Conservation (phyloP, 768 basidiomycete species). For the Termitomyces sp. region DNA sequence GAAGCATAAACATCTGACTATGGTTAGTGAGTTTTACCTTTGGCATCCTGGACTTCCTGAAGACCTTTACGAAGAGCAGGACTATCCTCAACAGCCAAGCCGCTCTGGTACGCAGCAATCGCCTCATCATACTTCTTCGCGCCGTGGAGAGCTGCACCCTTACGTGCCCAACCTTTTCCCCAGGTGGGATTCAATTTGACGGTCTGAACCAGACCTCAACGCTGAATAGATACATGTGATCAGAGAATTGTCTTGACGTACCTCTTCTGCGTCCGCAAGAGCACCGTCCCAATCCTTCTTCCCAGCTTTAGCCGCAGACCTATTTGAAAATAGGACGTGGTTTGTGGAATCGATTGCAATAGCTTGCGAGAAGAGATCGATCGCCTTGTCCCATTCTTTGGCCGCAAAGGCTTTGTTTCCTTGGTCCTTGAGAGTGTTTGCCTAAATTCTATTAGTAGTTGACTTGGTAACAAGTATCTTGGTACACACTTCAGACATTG, state of each 20-base stretch:
- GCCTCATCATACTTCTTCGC: slow-evolving; percentile 75
- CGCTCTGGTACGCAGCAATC: slow-evolving; percentile 76
- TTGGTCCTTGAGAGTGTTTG: slow-evolving; percentile 73
- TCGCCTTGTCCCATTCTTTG: slow-evolving; percentile 87
- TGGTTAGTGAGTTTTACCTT: slow-evolving; percentile 40
- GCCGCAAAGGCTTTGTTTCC: slow-evolving; percentile 96
- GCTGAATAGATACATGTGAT: slow-evolving; percentile 11
- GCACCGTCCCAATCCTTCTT: slow-evolving; percentile 75
- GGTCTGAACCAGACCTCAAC: slow-evolving; percentile 42
- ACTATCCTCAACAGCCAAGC: slow-evolving; percentile 78
- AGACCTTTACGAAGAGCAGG: slow-evolving; percentile 82
- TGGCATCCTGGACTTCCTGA: slow-evolving; percentile 82
- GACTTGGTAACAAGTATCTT: not conserved
- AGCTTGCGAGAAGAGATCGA: slow-evolving; percentile 76
- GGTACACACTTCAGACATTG: slow-evolving; percentile 37
- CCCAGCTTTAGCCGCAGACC: slow-evolving; percentile 87
- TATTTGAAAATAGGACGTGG: slow-evolving; percentile 88
- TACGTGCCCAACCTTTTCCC: slow-evolving; percentile 88
- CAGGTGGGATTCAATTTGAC: slow-evolving; percentile 75
- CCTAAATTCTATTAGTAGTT: slow-evolving; percentile 19
- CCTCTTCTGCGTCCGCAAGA: slow-evolving; percentile 87
- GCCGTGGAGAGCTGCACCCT: slow-evolving; percentile 92
- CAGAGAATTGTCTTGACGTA: slow-evolving; percentile 24
- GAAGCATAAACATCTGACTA: not conserved
- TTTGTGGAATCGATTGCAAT: slow-evolving; percentile 80